These are phyloP conservation scores for Trichothecium sympodiale DNA, from an alignment of 2,329 filamentous ascomycete genomes.

Conservation along the genomic window DNA sequence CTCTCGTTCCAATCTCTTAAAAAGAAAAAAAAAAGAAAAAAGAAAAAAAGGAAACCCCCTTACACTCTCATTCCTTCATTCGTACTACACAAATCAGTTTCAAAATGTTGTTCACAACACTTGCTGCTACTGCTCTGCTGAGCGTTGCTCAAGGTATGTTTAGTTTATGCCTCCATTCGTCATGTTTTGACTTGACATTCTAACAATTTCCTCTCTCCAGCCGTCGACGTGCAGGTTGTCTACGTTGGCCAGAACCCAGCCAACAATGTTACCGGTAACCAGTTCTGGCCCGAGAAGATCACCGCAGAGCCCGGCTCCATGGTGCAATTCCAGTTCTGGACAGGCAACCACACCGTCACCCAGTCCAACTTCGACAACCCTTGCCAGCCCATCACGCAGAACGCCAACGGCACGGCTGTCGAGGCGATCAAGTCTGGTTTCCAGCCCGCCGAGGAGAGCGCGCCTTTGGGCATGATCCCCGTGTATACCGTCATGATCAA, in stretches of 20 bases:
- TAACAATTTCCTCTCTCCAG: constrained; percentile 11
- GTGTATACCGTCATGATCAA: constrained; percentile 64
- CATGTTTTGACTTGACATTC: background rate
- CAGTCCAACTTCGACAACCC: constrained; percentile 66
- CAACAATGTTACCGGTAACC: constrained; percentile 38
- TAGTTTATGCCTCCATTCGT: background rate
- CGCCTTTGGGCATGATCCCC: constrained; percentile 39
- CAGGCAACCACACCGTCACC: constrained; percentile 66
- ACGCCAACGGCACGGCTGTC: constrained; percentile 31
- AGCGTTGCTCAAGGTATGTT: constrained; percentile 33
- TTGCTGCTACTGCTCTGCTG: constrained; percentile 35
- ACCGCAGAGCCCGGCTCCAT: constrained; percentile 50
- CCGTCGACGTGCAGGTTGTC: constrained; percentile 47
- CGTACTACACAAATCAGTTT: constrained; percentile 10
- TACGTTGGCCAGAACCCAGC: constrained; percentile 44
- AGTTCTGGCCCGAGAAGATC: constrained; percentile 57
- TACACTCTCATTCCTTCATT: no score
- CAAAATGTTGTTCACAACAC: constrained; percentile 42
- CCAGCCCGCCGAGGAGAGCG: constrained; percentile 47
- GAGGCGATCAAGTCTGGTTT: constrained; percentile 58
- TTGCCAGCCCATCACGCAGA: constrained; percentile 48
- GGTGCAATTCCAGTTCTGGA: constrained; percentile 57
- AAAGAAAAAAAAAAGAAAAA: no score
- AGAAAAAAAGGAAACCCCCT: no score
- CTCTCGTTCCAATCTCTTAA: constrained; percentile 13